A percentile compares a stretch with the other conserved stretches of the same genome.
Evolutionary conservation across 2,329 filamentous ascomycete species (phyloP).

Genomic region (Pseudogymnoascus sp.): DNA sequence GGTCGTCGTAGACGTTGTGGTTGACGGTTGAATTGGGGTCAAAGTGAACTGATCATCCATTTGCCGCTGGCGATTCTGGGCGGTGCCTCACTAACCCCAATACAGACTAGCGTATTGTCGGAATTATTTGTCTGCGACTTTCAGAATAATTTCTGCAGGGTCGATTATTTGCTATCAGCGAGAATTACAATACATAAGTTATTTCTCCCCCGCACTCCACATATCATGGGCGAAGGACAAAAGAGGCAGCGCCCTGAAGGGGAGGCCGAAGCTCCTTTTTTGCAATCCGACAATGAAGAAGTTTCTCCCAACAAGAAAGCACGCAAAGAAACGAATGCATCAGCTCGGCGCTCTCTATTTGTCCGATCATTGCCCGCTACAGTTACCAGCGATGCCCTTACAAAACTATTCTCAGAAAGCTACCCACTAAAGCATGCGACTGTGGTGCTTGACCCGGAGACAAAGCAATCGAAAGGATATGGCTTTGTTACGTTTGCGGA

Average conservation of each 20-base stretch:
- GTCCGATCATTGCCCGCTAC: constrained; percentile 75
- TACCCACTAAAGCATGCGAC: constrained; percentile 93
- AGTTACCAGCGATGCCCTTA: constrained; percentile 73
- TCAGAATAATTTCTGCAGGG: constrained; percentile 11
- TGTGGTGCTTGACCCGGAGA: constrained; percentile 79
- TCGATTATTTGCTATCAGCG: constrained; percentile 8
- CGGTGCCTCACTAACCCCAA: constrained; percentile 9
- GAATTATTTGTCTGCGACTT: constrained; percentile 11
- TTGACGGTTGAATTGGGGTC: constrained; percentile 4
- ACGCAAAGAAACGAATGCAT: constrained; percentile 45
- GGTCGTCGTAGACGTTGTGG: neutral
- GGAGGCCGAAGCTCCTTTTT: constrained; percentile 16
- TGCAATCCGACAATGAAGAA: constrained; percentile 17
- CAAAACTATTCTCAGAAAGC: constrained; percentile 85
- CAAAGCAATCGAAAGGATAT: constrained; percentile 83
- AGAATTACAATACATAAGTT: neutral
- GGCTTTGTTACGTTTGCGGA: constrained; percentile 97
- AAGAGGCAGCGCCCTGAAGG: constrained; percentile 26
- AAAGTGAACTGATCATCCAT: constrained; percentile 7
- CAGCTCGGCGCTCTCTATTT: constrained; percentile 64
- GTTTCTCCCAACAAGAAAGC: constrained; percentile 45
- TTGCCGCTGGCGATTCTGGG: constrained; percentile 4
- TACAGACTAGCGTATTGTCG: neutral
- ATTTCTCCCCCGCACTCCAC: neutral
- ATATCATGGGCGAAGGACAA: constrained; percentile 10